Base-by-base conservation (phyloP, 164 flowering plant genomes). In the Protea cynaroides region DNA sequence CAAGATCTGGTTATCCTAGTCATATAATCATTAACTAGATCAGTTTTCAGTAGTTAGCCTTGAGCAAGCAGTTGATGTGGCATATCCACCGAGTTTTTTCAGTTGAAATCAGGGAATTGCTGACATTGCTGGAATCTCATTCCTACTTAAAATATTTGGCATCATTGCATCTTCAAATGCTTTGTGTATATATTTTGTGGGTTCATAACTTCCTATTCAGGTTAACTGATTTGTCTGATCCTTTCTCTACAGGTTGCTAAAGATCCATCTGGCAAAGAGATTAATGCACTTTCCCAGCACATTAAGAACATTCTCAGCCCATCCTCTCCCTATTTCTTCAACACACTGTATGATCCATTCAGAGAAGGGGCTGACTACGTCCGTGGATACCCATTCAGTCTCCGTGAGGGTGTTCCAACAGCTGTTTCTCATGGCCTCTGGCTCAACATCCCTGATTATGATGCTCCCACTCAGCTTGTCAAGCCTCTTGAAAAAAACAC, bases 341-440 rank as follows among this genome's bases (percentile, higher is more conserved):
- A 89, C 83, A 89, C 96, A 65, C 77, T 86, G 25, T 89, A 89
- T 53, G 96, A 89, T 61, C 96, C 96, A 70, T 89, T 74, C 80
- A 58, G 88, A 25, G 92, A 81, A 0, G 96, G 96, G 52, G 78
- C 96, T 7, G 96, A 89, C 64, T 89, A 86, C 62, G 96, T 89
- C 65, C 96, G 96, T 57, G 96, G 95, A 4, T 88, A 86, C 64
- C 95, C 95, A 11, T 88, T 88, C 80, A 86, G 91, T 72, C 88
- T 88, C 25, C 85, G 95, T 56, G 87, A 83, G 69, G 95, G 95
- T 72, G 88, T 65, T 22, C 83, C 88, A 19, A 86, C 91, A 3
- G 95, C 91, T 58, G 89, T 88, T 54, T 88, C 92, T 67, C 88
- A 85, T 81, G 92, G 93, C 36, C 83, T 87, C 18, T 87, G 93